These are phyloP conservation scores for Begonia loranthoides DNA, from an alignment of 306 rosid species.

Conservation along the genomic window DNA sequence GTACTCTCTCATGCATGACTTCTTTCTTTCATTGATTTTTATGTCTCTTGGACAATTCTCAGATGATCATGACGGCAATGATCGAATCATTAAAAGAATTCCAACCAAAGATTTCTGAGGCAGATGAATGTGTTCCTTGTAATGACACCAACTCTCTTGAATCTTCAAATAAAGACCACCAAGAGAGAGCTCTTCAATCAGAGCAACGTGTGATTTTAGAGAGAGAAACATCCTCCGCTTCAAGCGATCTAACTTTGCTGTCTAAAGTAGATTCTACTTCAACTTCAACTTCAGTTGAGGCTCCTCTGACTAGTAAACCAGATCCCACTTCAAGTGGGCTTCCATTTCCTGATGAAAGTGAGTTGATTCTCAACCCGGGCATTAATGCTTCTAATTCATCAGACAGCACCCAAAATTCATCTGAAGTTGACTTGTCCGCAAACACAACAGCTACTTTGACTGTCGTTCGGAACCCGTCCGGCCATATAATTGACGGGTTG, in stretches of 20 bases:
- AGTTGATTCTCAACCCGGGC: conserved; percentile 15
- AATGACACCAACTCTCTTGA: conserved; percentile 14
- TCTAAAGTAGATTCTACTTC: conserved; percentile 23
- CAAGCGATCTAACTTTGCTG: conserved; percentile 15
- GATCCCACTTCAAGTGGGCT: conserved; percentile 25
- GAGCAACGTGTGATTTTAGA: conserved; percentile 17
- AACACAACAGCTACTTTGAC: conserved; percentile 74
- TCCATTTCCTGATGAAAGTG: conserved; percentile 15
- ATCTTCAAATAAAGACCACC: conserved; percentile 17
- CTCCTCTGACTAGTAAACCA: conserved; percentile 15
- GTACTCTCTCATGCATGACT: conserved; percentile 1
- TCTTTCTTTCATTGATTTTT: background rate
- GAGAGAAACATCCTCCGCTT: conserved; percentile 18
- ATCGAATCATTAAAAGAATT: conserved; percentile 46
- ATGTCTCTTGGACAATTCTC: conserved; percentile 5
- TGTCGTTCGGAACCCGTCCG: conserved; percentile 48
- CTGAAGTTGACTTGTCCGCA: conserved; percentile 71
- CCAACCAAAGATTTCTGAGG: conserved; percentile 27
- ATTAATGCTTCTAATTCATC: conserved; percentile 17
- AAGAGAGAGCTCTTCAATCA: conserved; percentile 12
- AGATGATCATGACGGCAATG: conserved; percentile 87
- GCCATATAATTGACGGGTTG: conserved; percentile 63
- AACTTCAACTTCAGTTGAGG: conserved; percentile 21
- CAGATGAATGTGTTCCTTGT: conserved; percentile 21
- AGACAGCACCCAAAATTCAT: conserved; percentile 28